Evolutionary conservation across 1,139 yeast genomes (phyloP), one percentile per base, ranked within the genome.

Genomic region (Wickerhamomyces sp.): DNA sequence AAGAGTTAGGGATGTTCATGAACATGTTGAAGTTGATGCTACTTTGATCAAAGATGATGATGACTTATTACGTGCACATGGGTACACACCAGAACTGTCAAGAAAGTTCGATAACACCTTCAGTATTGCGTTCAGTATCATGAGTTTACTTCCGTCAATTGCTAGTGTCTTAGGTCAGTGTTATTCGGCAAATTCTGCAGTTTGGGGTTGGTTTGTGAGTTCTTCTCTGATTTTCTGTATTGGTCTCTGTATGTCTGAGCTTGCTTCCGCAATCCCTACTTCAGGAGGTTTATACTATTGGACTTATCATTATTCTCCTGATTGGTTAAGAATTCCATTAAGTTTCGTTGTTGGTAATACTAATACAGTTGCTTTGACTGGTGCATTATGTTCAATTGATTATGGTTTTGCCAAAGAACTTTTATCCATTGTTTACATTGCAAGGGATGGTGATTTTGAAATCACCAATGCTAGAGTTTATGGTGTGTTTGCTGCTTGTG

Each of bases 181-280:
- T 29, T 48, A 66, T 37, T 45, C 57, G 18, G 59, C 63, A 15
- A 68, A 68, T 26, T 65, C 69, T 8, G 59, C 59, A 4, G 36
- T 47, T 10, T 51, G 45, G 59, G 60, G 60, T 31, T 55, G 60
- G 60, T 42, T 51, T 29, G 42, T 55, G 5, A 41, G 55, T 12
- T 51, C 56, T 32, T 64, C 65, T 3, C 61, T 71, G 13, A 63
- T 67, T 22, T 54, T 69, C 18, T 51, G 59, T 22, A 60, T 61
- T 39, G 62, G 66, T 31, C 49, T 69, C 22, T 59, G 65, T 39
- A 79, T 81, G 68, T 74, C 86, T 8, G 80, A 80, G 48, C 63
- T 80, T 41, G 83, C 84, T 1, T 73, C 81, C 29, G 74, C 85
- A 18, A 77, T 78, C 56, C 88, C 89, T 37, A 81, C 89, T 5